Conservation (phyloP, 2,329 filamentous ascomycete genomes). For the Curvularia sp. region DNA sequence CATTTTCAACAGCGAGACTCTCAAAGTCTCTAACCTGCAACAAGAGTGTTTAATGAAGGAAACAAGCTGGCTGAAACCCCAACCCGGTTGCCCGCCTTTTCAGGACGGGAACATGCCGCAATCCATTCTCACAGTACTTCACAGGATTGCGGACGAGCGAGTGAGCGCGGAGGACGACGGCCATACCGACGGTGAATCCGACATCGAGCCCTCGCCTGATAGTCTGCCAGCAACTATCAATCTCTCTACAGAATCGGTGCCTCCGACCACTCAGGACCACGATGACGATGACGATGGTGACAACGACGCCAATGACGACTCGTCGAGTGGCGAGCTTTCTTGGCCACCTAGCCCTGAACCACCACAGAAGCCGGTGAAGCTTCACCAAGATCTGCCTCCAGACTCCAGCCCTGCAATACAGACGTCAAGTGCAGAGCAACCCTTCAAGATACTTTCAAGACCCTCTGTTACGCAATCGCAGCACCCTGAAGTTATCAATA, state of each 20-base stretch:
- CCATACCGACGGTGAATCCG: conserved; percentile 19
- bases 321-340: conserved; percentile 13
- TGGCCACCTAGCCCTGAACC: conserved; percentile 32
- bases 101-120: conserved; percentile 52
- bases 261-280: conserved; percentile 9
- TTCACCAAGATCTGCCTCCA: conserved; percentile 34
- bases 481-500: conserved; percentile 7
- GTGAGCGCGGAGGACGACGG: conserved; percentile 21
- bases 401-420: conserved; percentile 37
- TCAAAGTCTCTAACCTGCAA: conserved; percentile 58
- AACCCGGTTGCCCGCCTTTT: conserved; percentile 43
- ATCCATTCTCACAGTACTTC: conserved; percentile 35
- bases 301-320: no score
- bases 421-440: background rate
- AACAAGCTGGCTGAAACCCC: conserved; percentile 47
- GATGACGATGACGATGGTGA: conserved; percentile 12
- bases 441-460: background rate
- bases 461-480: background rate
- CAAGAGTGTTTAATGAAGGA: conserved; percentile 56
- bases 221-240: conserved; percentile 8
- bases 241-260: conserved; percentile 15
- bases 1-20: conserved; percentile 28
- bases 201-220: conserved; percentile 28
- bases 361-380: conserved; percentile 20
- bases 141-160: conserved; percentile 28